Evolutionary conservation across 768 basidiomycete genomes (phyloP).

Genomic region (Panaeolus cyanescens): DNA sequence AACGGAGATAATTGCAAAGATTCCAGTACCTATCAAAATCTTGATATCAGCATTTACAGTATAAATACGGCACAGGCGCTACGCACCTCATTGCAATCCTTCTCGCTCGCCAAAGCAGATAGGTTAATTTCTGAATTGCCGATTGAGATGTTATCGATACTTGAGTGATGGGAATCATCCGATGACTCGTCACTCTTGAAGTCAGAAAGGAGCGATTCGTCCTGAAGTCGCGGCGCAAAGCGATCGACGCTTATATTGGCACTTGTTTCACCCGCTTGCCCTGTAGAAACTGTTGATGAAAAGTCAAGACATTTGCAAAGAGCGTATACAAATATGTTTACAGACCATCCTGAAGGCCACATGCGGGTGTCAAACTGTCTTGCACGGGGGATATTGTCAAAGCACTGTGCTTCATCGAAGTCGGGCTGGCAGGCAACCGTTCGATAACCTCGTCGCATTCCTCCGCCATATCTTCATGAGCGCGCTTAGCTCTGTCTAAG

Average conservation of each 20-base stretch:
- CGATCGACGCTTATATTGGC: slow-evolving; percentile 22
- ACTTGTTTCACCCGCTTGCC: slow-evolving; percentile 18
- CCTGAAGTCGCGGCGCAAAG: slow-evolving; percentile 24
- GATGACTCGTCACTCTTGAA: slow-evolving; percentile 13
- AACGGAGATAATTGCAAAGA: slow-evolving; percentile 1
- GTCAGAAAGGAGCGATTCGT: slow-evolving; percentile 23
- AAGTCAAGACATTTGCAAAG: slow-evolving; percentile 8
- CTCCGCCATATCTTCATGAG: slow-evolving; percentile 29
- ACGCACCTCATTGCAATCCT: slow-evolving; percentile 16
- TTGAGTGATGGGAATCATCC: slow-evolving; percentile 24
- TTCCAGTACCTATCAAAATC: slow-evolving; percentile 7
- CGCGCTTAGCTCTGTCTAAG: slow-evolving; percentile 29
- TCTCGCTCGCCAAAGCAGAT: slow-evolving; percentile 16
- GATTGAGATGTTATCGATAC: slow-evolving; percentile 29
- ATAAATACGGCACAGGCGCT: background rate
- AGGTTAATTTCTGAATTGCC: slow-evolving; percentile 30
- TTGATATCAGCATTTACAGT: background rate
- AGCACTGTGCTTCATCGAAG: slow-evolving; percentile 32
- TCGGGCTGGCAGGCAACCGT: slow-evolving; percentile 36
- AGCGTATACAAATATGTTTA: background rate
- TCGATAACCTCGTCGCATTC: slow-evolving; percentile 29
- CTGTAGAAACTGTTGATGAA: slow-evolving; percentile 11
- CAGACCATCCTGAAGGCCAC: slow-evolving; percentile 28
- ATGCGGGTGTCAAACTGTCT: slow-evolving; percentile 34
- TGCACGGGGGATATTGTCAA: slow-evolving; percentile 9